A percentile compares a stretch with the other conserved stretches of the same genome.
Evolutionary conservation across 2,329 filamentous ascomycete species (phyloP).

Genomic region (Trichoderma asperellum): DNA sequence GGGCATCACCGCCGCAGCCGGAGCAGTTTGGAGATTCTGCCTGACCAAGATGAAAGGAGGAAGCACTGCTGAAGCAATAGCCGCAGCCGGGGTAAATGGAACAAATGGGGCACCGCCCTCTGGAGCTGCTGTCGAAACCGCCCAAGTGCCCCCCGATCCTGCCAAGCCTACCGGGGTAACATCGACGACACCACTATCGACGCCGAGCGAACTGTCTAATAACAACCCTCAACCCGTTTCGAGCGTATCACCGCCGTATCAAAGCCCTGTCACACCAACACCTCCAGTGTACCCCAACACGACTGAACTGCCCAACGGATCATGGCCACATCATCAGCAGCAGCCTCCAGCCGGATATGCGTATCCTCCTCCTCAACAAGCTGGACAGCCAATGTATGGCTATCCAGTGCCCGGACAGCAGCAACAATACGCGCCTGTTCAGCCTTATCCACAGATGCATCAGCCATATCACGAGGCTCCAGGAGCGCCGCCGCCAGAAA

Average conservation of each 20-base stretch:
- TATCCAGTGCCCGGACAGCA: conserved; percentile 1
- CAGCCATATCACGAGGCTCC: conserved; percentile 16
- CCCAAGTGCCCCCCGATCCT: not conserved
- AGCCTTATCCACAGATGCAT: not conserved
- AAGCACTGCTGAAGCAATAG: not conserved
- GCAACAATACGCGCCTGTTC: not conserved
- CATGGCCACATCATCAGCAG: conserved; percentile 8
- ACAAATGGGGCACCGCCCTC: not conserved
- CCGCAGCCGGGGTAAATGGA: not conserved
- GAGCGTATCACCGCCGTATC: conserved; percentile 12
- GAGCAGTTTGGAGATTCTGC: conserved; percentile 6
- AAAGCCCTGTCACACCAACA: conserved; percentile 3
- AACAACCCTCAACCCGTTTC: not conserved
- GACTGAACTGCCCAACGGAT: not conserved
- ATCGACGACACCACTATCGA: not conserved
- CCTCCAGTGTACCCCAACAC: conserved; percentile 11
- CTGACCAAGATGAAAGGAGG: conserved; percentile 11
- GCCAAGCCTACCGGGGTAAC: not conserved
- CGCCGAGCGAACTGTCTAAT: conserved; percentile 1
- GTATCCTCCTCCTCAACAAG: not conserved
- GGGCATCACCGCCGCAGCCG: not conserved
- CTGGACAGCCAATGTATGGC: not conserved
- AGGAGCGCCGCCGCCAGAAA: conserved; percentile 8
- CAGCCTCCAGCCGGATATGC: conserved; percentile 12
- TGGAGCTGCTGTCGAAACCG: not conserved